phyloP scores from a whole-genome alignment of 139 green algal genomes.

The Asterochloris sp. region DNA sequence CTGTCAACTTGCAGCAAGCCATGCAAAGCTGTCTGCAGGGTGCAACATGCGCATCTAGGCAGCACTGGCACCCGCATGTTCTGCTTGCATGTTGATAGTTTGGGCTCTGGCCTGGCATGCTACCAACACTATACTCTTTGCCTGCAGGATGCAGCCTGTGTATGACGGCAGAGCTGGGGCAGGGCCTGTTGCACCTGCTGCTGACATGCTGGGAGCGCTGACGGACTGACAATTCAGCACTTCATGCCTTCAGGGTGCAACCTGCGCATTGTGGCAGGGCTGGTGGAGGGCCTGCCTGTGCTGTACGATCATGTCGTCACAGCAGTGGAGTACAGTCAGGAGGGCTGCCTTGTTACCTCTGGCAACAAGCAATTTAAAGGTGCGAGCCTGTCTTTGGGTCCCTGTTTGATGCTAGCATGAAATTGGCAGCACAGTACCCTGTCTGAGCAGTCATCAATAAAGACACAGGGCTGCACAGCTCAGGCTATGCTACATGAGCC shows the following conservation, averaged over 20 bases:
- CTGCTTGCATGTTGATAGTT: too few species aligned
- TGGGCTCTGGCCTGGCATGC: too few species aligned
- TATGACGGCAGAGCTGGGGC: too few species aligned
- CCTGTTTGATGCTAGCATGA: too few species aligned
- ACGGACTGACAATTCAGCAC: not conserved
- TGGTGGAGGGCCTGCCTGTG: slow-evolving; percentile 73
- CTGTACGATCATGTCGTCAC: slow-evolving; percentile 68
- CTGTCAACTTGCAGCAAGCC: not conserved
- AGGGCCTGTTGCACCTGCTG: not conserved
- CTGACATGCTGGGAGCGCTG: not conserved
- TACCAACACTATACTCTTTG: too few species aligned
- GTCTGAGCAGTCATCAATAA: too few species aligned
- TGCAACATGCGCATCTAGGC: too few species aligned
- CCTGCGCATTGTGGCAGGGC: slow-evolving; percentile 64
- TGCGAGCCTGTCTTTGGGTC: not conserved
- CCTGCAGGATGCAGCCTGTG: too few species aligned
- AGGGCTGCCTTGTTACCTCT: slow-evolving; percentile 60
- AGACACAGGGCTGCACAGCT: too few species aligned
- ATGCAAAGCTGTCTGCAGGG: not conserved
- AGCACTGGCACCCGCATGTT: too few species aligned
- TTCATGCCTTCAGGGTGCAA: slow-evolving; percentile 71
- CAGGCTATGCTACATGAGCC: too few species aligned
- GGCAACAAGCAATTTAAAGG: slow-evolving; percentile 20
- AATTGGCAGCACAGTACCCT: too few species aligned
- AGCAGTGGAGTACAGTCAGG: slow-evolving; percentile 47